Conservation (phyloP, 768 basidiomycete genomes). For the Pulveroboletus sp. region DNA sequence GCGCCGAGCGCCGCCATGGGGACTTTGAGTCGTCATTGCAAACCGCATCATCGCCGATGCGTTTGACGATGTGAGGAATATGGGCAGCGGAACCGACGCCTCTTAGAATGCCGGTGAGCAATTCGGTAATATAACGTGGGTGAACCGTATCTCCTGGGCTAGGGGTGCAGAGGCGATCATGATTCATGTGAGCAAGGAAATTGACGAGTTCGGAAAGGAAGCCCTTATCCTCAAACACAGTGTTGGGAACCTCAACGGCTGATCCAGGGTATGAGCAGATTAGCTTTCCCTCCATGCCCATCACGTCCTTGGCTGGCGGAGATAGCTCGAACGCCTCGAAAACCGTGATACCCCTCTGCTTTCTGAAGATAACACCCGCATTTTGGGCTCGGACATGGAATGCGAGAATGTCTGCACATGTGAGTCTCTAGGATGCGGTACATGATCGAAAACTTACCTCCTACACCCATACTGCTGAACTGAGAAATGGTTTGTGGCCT, state of each 20-base stretch:
- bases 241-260: constrained; percentile 35
- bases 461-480: constrained; percentile 17
- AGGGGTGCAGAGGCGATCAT: constrained; percentile 26
- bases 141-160: constrained; percentile 22
- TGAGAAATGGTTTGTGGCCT: background rate
- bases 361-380: constrained; percentile 42
- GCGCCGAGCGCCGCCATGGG: constrained; percentile 37
- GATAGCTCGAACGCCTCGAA: constrained; percentile 40
- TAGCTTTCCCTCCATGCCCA: constrained; percentile 39
- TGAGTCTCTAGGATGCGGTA: background rate
- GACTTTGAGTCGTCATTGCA: constrained; percentile 6
- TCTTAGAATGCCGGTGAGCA: constrained; percentile 44
- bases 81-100: constrained; percentile 26
- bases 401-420: constrained; percentile 33
- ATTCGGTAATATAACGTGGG: constrained; percentile 45
- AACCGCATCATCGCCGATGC: constrained; percentile 31
- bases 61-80: constrained; percentile 29
- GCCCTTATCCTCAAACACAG: constrained; percentile 21
- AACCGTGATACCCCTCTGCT: constrained; percentile 6
- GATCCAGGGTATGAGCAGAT: constrained; percentile 44
- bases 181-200: constrained; percentile 37
- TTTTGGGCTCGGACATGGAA: constrained; percentile 45
- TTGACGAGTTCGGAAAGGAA: constrained; percentile 36
- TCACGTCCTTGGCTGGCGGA: constrained; percentile 32
- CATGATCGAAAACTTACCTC: constrained; percentile 13